A percentile compares a stretch with the other conserved stretches of the same genome.
Evolutionary conservation across 331 rosid genomes (phyloP).

Genomic region (Stylosanthes scabra): DNA sequence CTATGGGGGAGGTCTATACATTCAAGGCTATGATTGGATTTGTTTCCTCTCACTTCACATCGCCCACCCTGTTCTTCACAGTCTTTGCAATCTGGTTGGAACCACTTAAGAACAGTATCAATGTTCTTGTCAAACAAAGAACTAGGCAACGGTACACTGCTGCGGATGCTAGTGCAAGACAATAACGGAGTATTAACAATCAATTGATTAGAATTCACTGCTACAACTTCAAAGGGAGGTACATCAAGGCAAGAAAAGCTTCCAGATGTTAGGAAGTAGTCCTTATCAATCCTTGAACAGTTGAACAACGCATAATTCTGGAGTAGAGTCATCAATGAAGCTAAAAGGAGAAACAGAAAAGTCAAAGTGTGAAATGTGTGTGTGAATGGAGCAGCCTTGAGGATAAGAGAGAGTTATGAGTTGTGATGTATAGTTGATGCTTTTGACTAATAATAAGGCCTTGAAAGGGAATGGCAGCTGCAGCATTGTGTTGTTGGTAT

Average conservation of each 20-base stretch:
- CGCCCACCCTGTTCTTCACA: conserved; percentile 29
- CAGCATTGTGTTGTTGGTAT: conserved; percentile 10
- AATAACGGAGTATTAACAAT: conserved; percentile 1
- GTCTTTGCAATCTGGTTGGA: conserved; percentile 27
- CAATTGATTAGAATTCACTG: background rate
- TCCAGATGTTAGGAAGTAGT: background rate
- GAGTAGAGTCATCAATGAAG: background rate
- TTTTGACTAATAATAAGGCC: background rate
- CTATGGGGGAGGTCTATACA: background rate
- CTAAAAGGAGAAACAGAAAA: conserved; percentile 27
- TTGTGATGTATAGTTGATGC: conserved; percentile 37
- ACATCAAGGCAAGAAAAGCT: conserved; percentile 34
- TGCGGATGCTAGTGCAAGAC: conserved; percentile 30
- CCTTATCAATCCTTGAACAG: background rate
- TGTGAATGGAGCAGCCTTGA: conserved; percentile 10
- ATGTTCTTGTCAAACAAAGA: background rate
- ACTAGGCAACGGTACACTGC: conserved; percentile 8
- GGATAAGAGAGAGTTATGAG: conserved; percentile 1
- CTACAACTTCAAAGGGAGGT: conserved; percentile 28
- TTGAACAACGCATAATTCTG: conserved; percentile 4
- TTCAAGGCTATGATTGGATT: background rate
- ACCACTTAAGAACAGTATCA: conserved; percentile 13
- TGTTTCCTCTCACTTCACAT: conserved; percentile 29
- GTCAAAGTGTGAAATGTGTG: background rate
- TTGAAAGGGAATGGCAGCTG: conserved; percentile 30